Evolutionary conservation across 2,329 filamentous ascomycete genomes (phyloP).

Genomic region (Colletotrichum phormii): DNA sequence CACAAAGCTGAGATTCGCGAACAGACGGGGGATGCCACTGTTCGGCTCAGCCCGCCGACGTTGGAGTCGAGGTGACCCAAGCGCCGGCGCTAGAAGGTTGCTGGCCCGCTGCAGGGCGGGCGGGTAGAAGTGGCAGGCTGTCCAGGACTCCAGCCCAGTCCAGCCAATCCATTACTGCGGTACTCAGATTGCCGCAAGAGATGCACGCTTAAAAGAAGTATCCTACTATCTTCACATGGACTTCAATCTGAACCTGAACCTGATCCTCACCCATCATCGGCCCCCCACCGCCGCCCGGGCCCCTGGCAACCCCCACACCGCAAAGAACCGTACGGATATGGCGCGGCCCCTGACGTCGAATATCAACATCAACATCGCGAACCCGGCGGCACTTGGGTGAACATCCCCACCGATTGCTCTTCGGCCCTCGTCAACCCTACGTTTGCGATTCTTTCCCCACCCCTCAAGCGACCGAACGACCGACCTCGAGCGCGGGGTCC

Average conservation of each 20-base stretch:
- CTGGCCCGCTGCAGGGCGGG: not conserved
- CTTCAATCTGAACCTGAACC: not conserved
- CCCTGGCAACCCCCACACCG: constrained; percentile 28
- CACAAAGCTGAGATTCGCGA: not conserved
- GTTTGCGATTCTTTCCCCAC: not conserved
- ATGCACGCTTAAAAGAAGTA: not conserved
- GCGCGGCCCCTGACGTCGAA: constrained; percentile 13
- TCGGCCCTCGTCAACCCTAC: not conserved
- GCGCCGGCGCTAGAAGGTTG: not conserved
- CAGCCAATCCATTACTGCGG: not conserved
- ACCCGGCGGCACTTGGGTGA: not conserved
- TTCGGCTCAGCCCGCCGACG: constrained; percentile 4
- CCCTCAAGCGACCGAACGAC: not conserved
- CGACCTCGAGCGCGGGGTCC: not conserved
- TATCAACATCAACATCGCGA: constrained; percentile 29
- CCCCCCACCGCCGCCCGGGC: not conserved
- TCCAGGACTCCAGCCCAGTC: not conserved
- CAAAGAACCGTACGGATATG: constrained; percentile 3
- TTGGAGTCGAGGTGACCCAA: not conserved
- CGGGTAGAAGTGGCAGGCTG: not conserved
- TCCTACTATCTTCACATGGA: not conserved
- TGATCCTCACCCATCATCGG: not conserved
- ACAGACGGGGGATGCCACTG: constrained; percentile 2
- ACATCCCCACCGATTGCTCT: not conserved
- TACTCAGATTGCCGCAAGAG: not conserved